A percentile compares a stretch with the other conserved stretches of the same genome.
Conservation (phyloP, 495 filamentous ascomycete species). For the Hypoxylon lenormandii region DNA sequence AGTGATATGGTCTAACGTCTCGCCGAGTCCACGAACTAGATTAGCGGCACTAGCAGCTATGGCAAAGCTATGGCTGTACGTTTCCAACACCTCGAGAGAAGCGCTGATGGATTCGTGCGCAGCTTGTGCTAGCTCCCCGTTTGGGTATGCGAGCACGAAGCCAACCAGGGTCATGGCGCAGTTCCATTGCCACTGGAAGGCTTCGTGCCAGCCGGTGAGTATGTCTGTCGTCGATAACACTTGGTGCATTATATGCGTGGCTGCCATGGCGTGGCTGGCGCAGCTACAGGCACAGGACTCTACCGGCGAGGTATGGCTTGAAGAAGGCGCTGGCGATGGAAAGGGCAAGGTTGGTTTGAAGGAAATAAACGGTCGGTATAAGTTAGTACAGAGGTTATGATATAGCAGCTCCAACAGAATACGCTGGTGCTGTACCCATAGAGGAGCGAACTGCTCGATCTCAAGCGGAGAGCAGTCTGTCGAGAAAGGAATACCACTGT, state of each 20-base stretch:
- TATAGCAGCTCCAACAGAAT: slow-evolving; percentile 65
- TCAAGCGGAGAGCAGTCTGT: slow-evolving; percentile 53
- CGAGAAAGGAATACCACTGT: slow-evolving; percentile 56
- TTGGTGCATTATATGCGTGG: slow-evolving; percentile 66
- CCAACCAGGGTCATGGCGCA: slow-evolving; percentile 62
- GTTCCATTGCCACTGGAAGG: slow-evolving; percentile 67
- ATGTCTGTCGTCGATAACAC: slow-evolving; percentile 58
- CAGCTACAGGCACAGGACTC: slow-evolving; percentile 55
- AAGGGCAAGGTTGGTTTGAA: slow-evolving; percentile 44
- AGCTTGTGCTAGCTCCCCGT: slow-evolving; percentile 32
- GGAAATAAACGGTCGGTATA: slow-evolving; percentile 63
- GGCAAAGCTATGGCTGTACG: slow-evolving; percentile 58
- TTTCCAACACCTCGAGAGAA: slow-evolving; percentile 59
- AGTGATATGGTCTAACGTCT: slow-evolving; percentile 31
- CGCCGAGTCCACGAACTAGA: slow-evolving; percentile 44
- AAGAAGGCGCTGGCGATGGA: neutral
- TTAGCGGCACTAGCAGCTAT: slow-evolving; percentile 59
- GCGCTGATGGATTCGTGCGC: slow-evolving; percentile 57
- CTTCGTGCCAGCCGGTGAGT: slow-evolving; percentile 63
- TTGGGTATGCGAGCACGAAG: slow-evolving; percentile 60
- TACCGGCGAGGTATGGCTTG: slow-evolving; percentile 22
- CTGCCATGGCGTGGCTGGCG: slow-evolving; percentile 61
- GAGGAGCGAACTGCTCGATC: slow-evolving; percentile 55
- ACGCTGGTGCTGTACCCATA: slow-evolving; percentile 63
- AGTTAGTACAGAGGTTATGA: slow-evolving; percentile 59